phyloP scores from a whole-genome alignment of 2,329 filamentous ascomycete species.

The Fusarium sterilihyphosum region DNA sequence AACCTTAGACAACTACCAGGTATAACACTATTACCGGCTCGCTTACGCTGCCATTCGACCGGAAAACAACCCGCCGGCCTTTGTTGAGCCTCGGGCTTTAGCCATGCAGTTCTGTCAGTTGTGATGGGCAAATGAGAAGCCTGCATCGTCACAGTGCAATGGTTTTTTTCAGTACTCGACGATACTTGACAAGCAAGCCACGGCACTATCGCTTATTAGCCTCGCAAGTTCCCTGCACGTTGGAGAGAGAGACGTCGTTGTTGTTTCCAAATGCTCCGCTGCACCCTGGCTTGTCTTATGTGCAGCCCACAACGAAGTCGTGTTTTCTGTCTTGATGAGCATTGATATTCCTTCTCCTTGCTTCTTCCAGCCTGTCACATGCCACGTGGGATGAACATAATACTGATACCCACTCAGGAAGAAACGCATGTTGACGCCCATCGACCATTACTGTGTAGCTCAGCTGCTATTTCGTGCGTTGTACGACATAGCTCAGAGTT shows the following conservation, averaged over 20 bases:
- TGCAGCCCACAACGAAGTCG: background rate
- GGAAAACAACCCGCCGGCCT: constrained; percentile 14
- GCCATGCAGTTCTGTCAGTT: constrained; percentile 35
- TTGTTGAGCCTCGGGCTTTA: constrained; percentile 11
- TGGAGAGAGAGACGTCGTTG: background rate
- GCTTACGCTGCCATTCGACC: constrained; percentile 22
- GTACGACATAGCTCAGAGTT: background rate
- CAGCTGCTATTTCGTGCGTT: constrained; percentile 1
- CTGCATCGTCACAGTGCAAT: constrained; percentile 39
- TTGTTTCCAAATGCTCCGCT: background rate
- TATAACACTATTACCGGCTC: background rate
- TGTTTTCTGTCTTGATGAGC: background rate
- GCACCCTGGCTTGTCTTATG: background rate
- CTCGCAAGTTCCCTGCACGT: constrained; percentile 20
- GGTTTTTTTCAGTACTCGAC: constrained; percentile 35
- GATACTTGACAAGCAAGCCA: constrained; percentile 36
- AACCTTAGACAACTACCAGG: background rate
- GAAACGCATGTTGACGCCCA: constrained; percentile 13
- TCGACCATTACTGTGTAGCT: constrained; percentile 16
- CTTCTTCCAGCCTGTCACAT: constrained; percentile 33
- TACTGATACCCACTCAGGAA: constrained; percentile 21
- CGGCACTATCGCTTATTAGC: constrained; percentile 39
- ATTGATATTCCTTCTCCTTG: constrained; percentile 18
- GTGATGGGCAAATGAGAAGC: constrained; percentile 37
- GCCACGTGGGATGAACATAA: constrained; percentile 39